Evolutionary conservation across 331 rosid species (phyloP), one percentile per base, ranked within the genome.

Genomic region (Acacia pycnantha): DNA sequence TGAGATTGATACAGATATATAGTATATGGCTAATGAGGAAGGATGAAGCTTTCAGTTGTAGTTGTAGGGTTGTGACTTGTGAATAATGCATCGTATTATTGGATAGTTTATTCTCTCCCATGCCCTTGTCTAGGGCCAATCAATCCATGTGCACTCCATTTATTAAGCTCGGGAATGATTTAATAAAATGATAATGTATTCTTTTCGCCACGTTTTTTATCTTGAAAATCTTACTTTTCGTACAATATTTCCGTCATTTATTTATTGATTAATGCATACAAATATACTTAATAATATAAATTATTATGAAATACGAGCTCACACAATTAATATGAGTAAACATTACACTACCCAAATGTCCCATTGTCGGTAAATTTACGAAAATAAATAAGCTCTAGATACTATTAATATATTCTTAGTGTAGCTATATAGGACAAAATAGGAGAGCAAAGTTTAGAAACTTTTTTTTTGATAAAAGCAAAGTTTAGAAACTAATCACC

Each of bases 31-130:
- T 51, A 29, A 77, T 62, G 66, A 53, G 26, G 50, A 69, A 73
- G 48, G 82, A 62, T 62, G 81, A 26, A 77, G 69, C 44, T 13
- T 76, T 81, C 75, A 51, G 50, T 64, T 43, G 70, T 59, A 61
- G 79, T 62, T 43, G 69, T 53, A 61, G 79, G 35, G 61, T 65
- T 76, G 76, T 61, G 80, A 65, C 43, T 2, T 29, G 70, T 65
- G 43, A 56, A 64, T 70, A 77, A 35, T 50, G 35, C 77, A 54
- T 74, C 43, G 77, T 70, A 74, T 48, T 75, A 66, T 82, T 74
- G 77, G 46, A 79, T 79, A 81, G 68, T 73, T 59, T 12, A n/a
- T 9, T 59, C 50, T 6, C 70, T 77, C 74, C 51, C 72, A 48
- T 1, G 26, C 76, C 56, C 5, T 24, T 14, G 81, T 75, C 79